Percentiles rank a stretch among this genome's conserved stretches.
These are phyloP conservation scores for Lecanicillium sp. DNA, from an alignment of 2,329 filamentous ascomycete species.

Conservation along the genomic window DNA sequence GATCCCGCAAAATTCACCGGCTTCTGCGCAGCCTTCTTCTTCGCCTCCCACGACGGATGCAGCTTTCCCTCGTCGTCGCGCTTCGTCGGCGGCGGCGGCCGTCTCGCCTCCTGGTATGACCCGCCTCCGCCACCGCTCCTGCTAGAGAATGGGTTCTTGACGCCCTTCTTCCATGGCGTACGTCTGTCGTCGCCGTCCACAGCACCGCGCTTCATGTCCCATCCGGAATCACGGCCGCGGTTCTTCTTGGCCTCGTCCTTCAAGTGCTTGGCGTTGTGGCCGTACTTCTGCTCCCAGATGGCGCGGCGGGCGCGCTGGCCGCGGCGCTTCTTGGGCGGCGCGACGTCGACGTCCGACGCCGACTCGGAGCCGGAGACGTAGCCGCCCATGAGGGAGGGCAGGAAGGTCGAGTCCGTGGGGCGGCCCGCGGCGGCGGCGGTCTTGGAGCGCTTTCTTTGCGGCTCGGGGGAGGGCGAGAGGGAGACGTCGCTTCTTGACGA, in stretches of 20 bases:
- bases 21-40: slow-evolving; percentile 49
- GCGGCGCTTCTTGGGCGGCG: slow-evolving; percentile 62
- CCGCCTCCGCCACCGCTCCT: slow-evolving; percentile 16
- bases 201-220: slow-evolving; percentile 53
- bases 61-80: slow-evolving; percentile 48
- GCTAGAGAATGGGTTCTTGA: slow-evolving; percentile 30
- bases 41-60: slow-evolving; percentile 61
- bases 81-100: slow-evolving; percentile 27
- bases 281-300: slow-evolving; percentile 77
- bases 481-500: not conserved
- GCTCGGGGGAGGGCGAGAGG: slow-evolving; percentile 26
- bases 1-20: slow-evolving; percentile 48
- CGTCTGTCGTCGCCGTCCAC: slow-evolving; percentile 36
- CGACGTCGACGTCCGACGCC: slow-evolving; percentile 60
- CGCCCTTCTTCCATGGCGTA: slow-evolving; percentile 50
- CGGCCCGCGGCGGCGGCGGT: slow-evolving; percentile 20
- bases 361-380: slow-evolving; percentile 74
- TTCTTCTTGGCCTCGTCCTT: slow-evolving; percentile 31
- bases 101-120: slow-evolving; percentile 15
- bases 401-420: slow-evolving; percentile 50
- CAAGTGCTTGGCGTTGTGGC: slow-evolving; percentile 62
- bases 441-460: slow-evolving; percentile 17
- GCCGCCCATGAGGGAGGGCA: slow-evolving; percentile 71
- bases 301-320: slow-evolving; percentile 73
- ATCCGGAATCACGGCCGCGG: slow-evolving; percentile 41